phyloP scores from a whole-genome alignment of 495 filamentous ascomycete species.

The Aspergillus indologenus region DNA sequence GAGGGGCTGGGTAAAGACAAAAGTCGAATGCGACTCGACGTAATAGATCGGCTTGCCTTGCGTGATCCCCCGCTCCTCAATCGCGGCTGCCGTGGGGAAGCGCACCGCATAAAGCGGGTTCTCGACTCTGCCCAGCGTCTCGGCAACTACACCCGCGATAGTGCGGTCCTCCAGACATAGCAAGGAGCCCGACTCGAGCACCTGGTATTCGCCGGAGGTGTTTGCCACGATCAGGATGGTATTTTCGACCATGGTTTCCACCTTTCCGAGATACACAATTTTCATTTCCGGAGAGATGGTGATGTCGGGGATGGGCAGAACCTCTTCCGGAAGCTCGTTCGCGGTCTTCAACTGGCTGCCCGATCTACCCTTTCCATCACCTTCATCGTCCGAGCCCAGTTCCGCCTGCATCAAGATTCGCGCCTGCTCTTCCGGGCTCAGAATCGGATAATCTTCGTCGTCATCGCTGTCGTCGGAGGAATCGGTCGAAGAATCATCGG shows the following conservation, averaged over 20 bases:
- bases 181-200: constrained; percentile 77
- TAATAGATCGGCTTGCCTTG: constrained; percentile 72
- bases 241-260: constrained; percentile 73
- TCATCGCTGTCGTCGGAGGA: constrained; percentile 61
- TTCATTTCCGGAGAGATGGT: constrained; percentile 69
- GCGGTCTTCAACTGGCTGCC: constrained; percentile 58
- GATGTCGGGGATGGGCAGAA: constrained; percentile 70
- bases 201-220: constrained; percentile 74
- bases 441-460: constrained; percentile 66
- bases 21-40: constrained; percentile 67
- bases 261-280: constrained; percentile 66
- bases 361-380: constrained; percentile 47
- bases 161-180: constrained; percentile 74
- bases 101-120: constrained; percentile 77
- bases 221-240: constrained; percentile 74
- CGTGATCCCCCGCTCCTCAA: constrained; percentile 60
- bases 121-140: constrained; percentile 77
- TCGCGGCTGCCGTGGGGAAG: constrained; percentile 63
- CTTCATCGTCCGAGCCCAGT: constrained; percentile 69
- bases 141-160: constrained; percentile 73
- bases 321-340: constrained; percentile 68
- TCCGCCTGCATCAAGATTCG: constrained; percentile 76
- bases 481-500: constrained; percentile 49
- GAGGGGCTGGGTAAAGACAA: constrained; percentile 78
- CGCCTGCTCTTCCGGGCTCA: constrained; percentile 75